These are phyloP conservation scores for Turritis glabra DNA, from an alignment of 345 rosid genomes.

Conservation along the genomic window DNA sequence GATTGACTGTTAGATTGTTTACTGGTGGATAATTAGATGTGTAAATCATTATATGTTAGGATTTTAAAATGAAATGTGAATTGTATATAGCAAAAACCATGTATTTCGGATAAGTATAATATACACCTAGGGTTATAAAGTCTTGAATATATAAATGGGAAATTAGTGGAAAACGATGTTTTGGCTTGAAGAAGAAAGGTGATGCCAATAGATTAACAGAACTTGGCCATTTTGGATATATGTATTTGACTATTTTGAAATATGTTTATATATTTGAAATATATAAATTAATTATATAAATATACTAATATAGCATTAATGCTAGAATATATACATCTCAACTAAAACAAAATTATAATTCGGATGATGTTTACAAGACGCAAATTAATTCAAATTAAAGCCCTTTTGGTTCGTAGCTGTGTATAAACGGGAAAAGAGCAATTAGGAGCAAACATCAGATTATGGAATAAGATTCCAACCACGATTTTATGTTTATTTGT, in stretches of 20 bases:
- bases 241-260: not conserved
- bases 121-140: conserved; percentile 19
- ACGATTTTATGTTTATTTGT: conserved; percentile 27
- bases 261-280: not conserved
- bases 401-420: conserved; percentile 11
- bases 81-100: not conserved
- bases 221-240: conserved; percentile 16
- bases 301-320: not conserved
- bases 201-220: conserved; percentile 33
- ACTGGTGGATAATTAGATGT: not conserved
- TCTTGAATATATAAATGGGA: conserved; percentile 9
- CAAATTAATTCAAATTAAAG: not conserved
- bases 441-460: conserved; percentile 26
- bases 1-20: not conserved
- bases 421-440: conserved; percentile 17
- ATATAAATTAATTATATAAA: not conserved
- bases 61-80: not conserved
- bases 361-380: conserved; percentile 22
- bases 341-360: not conserved
- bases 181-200: conserved; percentile 25
- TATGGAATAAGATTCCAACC: conserved; percentile 30
- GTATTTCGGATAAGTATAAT: conserved; percentile 30
- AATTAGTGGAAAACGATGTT: conserved; percentile 38
- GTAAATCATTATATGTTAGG: not conserved
- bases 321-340: not conserved